Conservation (phyloP, 768 basidiomycete genomes). For the Boletus reticuloceps region DNA sequence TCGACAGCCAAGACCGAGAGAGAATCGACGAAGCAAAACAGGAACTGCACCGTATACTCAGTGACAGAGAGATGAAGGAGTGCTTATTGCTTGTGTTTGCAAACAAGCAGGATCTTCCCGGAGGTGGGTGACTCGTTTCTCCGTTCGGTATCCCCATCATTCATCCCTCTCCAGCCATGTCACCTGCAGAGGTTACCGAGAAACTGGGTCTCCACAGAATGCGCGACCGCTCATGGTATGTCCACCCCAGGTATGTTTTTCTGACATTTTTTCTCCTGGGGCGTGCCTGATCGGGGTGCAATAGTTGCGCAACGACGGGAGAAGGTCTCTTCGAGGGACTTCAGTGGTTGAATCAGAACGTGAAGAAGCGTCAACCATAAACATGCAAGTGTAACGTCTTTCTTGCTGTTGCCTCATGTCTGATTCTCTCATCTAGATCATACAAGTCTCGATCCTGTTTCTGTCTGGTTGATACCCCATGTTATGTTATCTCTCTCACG, state of each 20-base stretch:
- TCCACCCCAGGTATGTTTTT: conserved; percentile 84
- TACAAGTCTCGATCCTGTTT: conserved; percentile 14
- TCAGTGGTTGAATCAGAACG: conserved; percentile 96
- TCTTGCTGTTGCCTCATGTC: conserved; percentile 13
- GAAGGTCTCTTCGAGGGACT: conserved; percentile 97
- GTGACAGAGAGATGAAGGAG: conserved; percentile 98
- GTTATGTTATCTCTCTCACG: conserved; percentile 35
- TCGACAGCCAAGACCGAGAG: conserved; percentile 94
- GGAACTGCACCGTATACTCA: conserved; percentile 93
- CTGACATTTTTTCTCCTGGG: background rate
- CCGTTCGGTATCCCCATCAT: background rate
- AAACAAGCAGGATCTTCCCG: conserved; percentile 98
- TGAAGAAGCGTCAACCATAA: conserved; percentile 87
- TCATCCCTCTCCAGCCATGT: conserved; percentile 66
- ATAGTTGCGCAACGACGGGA: conserved; percentile 92
- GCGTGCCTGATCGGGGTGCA: background rate
- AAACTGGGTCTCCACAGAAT: conserved; percentile 93
- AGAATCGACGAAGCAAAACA: conserved; percentile 95
- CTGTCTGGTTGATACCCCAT: conserved; percentile 33
- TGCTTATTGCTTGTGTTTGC: conserved; percentile 97
- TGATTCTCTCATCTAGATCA: conserved; percentile 18
- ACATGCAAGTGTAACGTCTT: conserved; percentile 18
- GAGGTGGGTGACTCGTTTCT: conserved; percentile 57
- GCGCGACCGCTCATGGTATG: conserved; percentile 98
- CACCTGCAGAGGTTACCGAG: conserved; percentile 98